Evolutionary conservation across 2,329 filamentous ascomycete genomes (phyloP).

Genomic region (Ceratocystis cacaofunesta): DNA sequence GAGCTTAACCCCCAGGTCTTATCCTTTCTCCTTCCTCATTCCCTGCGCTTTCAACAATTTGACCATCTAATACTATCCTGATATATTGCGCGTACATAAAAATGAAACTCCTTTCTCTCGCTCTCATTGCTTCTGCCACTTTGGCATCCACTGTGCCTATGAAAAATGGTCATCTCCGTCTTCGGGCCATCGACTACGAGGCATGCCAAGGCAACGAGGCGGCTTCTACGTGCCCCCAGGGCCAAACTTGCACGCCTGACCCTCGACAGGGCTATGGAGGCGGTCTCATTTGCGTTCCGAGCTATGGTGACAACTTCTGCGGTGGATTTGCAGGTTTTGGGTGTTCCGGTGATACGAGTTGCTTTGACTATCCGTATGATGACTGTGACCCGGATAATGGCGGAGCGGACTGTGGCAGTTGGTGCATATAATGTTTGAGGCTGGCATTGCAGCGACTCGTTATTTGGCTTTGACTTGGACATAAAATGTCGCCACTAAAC

Average conservation of each 20-base stretch:
- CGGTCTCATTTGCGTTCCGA: background rate
- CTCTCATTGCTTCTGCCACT: background rate
- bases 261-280: background rate
- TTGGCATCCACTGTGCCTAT: background rate
- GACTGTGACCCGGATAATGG: background rate
- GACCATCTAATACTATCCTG: no score
- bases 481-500: no score
- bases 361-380: conserved; percentile 3
- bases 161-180: background rate
- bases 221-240: background rate
- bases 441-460: no score
- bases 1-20: background rate
- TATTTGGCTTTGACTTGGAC: no score
- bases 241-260: background rate
- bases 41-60: background rate
- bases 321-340: background rate
- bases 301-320: background rate
- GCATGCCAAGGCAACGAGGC: background rate
- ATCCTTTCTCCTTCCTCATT: background rate
- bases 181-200: background rate
- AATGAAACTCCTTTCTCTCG: background rate
- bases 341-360: background rate
- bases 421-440: background rate
- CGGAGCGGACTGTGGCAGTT: background rate
- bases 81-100: background rate